Evolutionary conservation across 305 asterid species (phyloP).

Genomic region (Fraxinus angustifolia): DNA sequence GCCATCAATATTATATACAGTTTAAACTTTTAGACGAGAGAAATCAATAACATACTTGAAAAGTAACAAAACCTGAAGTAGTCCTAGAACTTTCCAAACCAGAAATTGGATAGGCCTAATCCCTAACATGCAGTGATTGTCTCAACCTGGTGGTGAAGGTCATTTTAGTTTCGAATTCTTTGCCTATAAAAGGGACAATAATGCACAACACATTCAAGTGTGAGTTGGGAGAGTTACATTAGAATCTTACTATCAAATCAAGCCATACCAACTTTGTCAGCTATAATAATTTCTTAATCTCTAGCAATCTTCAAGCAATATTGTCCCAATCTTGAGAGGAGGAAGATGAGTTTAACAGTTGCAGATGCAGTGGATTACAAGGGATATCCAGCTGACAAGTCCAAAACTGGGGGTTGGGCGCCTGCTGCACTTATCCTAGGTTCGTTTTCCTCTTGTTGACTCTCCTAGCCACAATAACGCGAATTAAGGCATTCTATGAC

Average conservation of each 20-base stretch:
- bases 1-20: not conserved
- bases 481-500: not conserved
- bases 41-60: not conserved
- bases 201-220: slow-evolving; percentile 23
- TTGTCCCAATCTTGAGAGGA: slow-evolving; percentile 31
- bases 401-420: slow-evolving; percentile 87
- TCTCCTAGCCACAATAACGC: not conserved
- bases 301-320: not conserved
- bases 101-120: slow-evolving; percentile 45
- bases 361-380: slow-evolving; percentile 75
- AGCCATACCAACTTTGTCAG: not conserved
- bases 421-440: slow-evolving; percentile 93
- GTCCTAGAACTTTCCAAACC: slow-evolving; percentile 45
- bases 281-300: not conserved
- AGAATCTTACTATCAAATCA: not conserved
- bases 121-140: slow-evolving; percentile 38
- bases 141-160: slow-evolving; percentile 38
- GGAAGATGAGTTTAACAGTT: slow-evolving; percentile 39
- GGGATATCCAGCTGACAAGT: slow-evolving; percentile 66
- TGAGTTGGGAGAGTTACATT: slow-evolving; percentile 15
- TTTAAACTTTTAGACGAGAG: not conserved
- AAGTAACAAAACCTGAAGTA: not conserved
- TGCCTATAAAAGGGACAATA: slow-evolving; percentile 42
- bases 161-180: slow-evolving; percentile 19
- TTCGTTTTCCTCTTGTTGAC: slow-evolving; percentile 25